phyloP scores from a whole-genome alignment of 139 green algal species.

The Picochlorum sp. region DNA sequence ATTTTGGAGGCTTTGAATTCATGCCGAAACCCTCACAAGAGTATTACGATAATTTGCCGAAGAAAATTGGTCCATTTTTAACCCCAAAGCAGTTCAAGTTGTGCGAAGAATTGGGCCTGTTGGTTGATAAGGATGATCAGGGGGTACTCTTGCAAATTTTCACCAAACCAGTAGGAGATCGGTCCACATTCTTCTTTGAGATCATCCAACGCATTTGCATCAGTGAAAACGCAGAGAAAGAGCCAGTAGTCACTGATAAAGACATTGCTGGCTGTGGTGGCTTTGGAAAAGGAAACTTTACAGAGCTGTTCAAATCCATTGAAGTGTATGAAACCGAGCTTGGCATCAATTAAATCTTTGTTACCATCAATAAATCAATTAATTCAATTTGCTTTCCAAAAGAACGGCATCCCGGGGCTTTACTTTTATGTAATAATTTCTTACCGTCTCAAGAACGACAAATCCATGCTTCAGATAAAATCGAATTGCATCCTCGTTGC shows the following conservation, averaged over 20 bases:
- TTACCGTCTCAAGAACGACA: slow-evolving; percentile 4
- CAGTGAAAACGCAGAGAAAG: not conserved
- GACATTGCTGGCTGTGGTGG: slow-evolving; percentile 92
- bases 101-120: slow-evolving; percentile 84
- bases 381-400: slow-evolving; percentile 10
- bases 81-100: slow-evolving; percentile 58
- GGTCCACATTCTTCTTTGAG: slow-evolving; percentile 96
- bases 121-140: slow-evolving; percentile 95
- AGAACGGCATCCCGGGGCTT: slow-evolving; percentile 28
- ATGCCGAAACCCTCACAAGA: slow-evolving; percentile 66
- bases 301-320: slow-evolving; percentile 89
- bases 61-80: slow-evolving; percentile 55
- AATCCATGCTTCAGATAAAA: slow-evolving; percentile 65
- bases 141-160: slow-evolving; percentile 94
- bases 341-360: slow-evolving; percentile 26
- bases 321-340: slow-evolving; percentile 53
- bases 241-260: slow-evolving; percentile 22
- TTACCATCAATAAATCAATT: not conserved
- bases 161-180: slow-evolving; percentile 72
- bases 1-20: slow-evolving; percentile 74
- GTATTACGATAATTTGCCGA: slow-evolving; percentile 77
- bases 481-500: slow-evolving; percentile 58
- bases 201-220: slow-evolving; percentile 89
- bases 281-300: slow-evolving; percentile 94
- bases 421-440: slow-evolving; percentile 26